A percentile compares a stretch with the other conserved stretches of the same genome.
Conservation (phyloP, 2,329 filamentous ascomycete species). For the Exophiala dermatitidis region DNA sequence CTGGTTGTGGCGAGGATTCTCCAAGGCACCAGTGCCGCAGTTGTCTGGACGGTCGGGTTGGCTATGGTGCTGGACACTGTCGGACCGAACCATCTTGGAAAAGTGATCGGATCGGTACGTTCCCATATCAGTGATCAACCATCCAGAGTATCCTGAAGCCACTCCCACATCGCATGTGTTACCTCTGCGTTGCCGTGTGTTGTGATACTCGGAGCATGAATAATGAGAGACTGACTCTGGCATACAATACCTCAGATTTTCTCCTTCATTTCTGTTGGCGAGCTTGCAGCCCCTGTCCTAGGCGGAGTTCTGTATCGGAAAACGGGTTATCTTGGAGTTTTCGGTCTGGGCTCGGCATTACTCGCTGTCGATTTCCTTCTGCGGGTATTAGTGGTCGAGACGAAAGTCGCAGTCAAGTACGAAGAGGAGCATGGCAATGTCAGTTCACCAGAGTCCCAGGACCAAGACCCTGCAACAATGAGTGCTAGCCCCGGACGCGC, state of each 20-base stretch:
- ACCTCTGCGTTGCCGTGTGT: background rate
- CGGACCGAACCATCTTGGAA: conserved; percentile 50
- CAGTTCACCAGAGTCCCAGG: too few relatives aligned
- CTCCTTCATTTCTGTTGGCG: conserved; percentile 52
- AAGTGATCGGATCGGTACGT: conserved; percentile 51
- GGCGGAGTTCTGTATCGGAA: conserved; percentile 56
- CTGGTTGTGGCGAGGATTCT: conserved; percentile 49
- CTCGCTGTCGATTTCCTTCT: conserved; percentile 54
- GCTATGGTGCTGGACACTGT: conserved; percentile 56
- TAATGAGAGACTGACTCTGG: too few relatives aligned
- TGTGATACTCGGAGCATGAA: background rate
- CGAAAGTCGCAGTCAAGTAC: conserved; percentile 49
- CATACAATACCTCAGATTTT: conserved; percentile 39
- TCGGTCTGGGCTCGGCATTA: conserved; percentile 49
- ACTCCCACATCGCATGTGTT: background rate
- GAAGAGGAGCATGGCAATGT: conserved; percentile 9
- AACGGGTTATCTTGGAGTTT: conserved; percentile 53
- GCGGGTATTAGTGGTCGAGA: conserved; percentile 56
- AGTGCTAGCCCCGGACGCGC: background rate
- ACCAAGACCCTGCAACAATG: conserved; percentile 24
- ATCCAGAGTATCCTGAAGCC: background rate
- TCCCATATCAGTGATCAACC: conserved; percentile 4
- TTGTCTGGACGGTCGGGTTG: conserved; percentile 55
- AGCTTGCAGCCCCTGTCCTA: conserved; percentile 50
- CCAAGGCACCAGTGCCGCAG: conserved; percentile 51